Base-by-base conservation (phyloP, 495 filamentous ascomycete species). In the Collariella sp. region DNA sequence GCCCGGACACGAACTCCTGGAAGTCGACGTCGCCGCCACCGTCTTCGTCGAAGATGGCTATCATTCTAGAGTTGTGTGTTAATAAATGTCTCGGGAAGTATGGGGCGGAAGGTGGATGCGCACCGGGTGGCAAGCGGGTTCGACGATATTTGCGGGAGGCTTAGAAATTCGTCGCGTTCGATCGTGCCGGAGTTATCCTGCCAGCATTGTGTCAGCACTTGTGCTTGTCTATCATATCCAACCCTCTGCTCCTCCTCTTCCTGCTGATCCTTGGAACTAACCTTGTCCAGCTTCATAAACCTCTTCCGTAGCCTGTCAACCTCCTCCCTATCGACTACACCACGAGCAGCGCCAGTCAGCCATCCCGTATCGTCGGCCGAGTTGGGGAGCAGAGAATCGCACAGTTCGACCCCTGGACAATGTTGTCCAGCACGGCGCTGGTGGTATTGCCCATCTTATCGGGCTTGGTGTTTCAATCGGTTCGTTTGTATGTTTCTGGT, bases 221-320 rank as follows among this genome's bases (percentile, higher is more conserved):
- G 18, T 23, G 42, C 2, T 20, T 15, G 18, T 1, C 9, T 15
- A 5, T 26, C 13, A 13, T n/a, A n/a, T n/a, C 15, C 36, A 1
- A 5, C 9, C 3, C 22, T 15, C 41, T 5, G 2, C n/a, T 7
- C 0, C 23, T 40, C 35, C 4, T 5, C 35, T 10, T 36, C 22
- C 16, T 52, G 12, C 26, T 16, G 16, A 35, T 33, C 7, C 16
- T n/a, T n/a, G 12, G 42, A 46, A 54, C 73, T 50, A 66, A 91
- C 91, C 81, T 96, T 98, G 70, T 98, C 93, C 41, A 98, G 78
- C 70, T 99, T 99, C 91, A 96, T 96, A 65, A 99, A 99, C 52
- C 91, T 80, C 73, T 97, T 99, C 59, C 89, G 82, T 58, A 99
- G 76, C 56, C 94, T 79, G 62, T 97, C 93, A 24, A 99, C 90